These are phyloP conservation scores for Lumnitzera racemosa DNA, from an alignment of 345 rosid species.

Conservation along the genomic window DNA sequence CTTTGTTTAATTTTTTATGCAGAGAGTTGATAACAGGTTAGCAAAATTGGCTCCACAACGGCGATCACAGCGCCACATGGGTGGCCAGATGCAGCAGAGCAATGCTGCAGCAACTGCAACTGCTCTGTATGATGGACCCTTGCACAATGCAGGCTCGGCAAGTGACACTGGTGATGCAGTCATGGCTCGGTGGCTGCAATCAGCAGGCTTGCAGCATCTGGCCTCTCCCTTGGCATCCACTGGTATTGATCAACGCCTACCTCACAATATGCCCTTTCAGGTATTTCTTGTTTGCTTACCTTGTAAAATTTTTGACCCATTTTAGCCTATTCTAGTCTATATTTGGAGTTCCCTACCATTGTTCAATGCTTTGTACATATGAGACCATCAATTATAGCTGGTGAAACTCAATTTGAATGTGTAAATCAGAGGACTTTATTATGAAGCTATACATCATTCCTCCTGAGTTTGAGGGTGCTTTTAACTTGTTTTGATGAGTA, in stretches of 20 bases:
- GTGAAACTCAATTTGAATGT: too few species aligned
- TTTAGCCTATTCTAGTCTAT: too few species aligned
- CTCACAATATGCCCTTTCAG: constrained; percentile 90
- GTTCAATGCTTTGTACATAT: too few species aligned
- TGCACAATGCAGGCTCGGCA: constrained; percentile 55
- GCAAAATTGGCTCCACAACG: constrained; percentile 98
- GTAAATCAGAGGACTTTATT: too few species aligned
- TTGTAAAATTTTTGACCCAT: too few species aligned
- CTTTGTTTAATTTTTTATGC: neutral
- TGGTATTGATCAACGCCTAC: constrained; percentile 70
- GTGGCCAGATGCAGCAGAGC: constrained; percentile 99
- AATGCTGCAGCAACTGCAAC: constrained; percentile 72
- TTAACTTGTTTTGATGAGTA: too few species aligned
- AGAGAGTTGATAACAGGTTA: constrained; percentile 59
- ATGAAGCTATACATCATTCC: too few species aligned
- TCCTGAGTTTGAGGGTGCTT: too few species aligned
- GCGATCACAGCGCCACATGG: constrained; percentile 99
- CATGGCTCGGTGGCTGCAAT: constrained; percentile 99
- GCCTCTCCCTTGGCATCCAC: constrained; percentile 92
- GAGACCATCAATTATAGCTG: too few species aligned
- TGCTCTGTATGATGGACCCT: constrained; percentile 72
- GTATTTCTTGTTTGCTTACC: constrained; percentile 17
- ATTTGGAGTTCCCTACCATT: too few species aligned
- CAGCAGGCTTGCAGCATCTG: constrained; percentile 99
- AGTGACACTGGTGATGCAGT: constrained; percentile 90